Evolutionary conservation across 2,329 filamentous ascomycete species (phyloP), one percentile per base, ranked within the genome.

Genomic region (Myriangium duriaei): DNA sequence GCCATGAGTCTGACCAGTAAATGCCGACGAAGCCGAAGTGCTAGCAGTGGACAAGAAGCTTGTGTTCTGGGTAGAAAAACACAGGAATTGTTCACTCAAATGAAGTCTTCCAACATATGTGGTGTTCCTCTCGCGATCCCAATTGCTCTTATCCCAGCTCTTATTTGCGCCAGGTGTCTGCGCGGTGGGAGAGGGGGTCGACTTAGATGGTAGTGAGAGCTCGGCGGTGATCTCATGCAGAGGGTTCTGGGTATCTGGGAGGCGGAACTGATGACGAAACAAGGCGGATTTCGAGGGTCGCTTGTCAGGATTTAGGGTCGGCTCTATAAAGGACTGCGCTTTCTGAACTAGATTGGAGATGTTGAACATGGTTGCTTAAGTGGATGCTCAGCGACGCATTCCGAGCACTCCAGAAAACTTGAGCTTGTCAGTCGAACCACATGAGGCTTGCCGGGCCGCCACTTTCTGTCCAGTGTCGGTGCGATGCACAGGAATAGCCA

Each of bases 211-310:
- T 42, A 98, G 82, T 40, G 86, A 92, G 43, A 98, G 75, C 67
- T 98, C 91, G 54, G 91, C 87, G 44, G 82, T 86, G 63, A 98
- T 95, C 67, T 98, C 91, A 64, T 92, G 86, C 41, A 96, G 72
- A 40, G 91, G 91, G 45, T 82, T 87, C 63, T 98, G 88, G 28
- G 84, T 81, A 54, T 85, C 77, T 32, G 91, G 91, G 21, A 98
- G 79, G 48, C 91, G 84, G 67, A 98, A 98, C 63, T 98, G 91
- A 59, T 81, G 80, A 64, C 91, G 86, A 66, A 96, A 98, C 42
- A 96, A 75, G 36, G 81, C 80, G 40, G 86, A 78, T 65, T 95
- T 96, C 55, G 87, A 88, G 34, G 87, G 86, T 57, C 84, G 81
- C 46, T 74, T 74, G 61, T 91, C 83, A 42, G 79, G 75, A 53